Evolutionary conservation across 208 protist species (phyloP).

Genomic region (Trypanosomatidae sp.): DNA sequence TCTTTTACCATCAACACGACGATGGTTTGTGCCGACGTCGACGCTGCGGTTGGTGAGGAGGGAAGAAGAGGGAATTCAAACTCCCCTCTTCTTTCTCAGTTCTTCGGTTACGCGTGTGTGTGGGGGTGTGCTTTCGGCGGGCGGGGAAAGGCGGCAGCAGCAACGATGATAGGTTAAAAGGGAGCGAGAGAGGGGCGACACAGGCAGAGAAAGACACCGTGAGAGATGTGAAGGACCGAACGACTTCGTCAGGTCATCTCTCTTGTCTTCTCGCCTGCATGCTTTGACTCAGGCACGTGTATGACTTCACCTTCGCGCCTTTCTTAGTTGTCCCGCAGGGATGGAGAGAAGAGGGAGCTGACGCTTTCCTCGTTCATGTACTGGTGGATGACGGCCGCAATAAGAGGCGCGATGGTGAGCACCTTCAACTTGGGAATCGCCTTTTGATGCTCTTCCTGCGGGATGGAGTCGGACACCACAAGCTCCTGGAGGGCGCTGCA

Average conservation of each 20-base stretch:
- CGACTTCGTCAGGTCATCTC: neutral
- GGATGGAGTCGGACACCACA: conserved; percentile 94
- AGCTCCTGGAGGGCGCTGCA: conserved; percentile 86
- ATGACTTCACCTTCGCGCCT: neutral
- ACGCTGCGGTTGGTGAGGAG: neutral
- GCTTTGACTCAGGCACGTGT: too few species aligned
- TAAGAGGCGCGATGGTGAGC: conserved; percentile 85
- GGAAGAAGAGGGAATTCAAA: neutral
- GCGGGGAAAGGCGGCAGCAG: neutral
- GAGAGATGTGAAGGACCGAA: neutral
- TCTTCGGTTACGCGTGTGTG: neutral
- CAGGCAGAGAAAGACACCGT: neutral
- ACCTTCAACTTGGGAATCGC: conserved; percentile 85
- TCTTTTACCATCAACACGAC: neutral
- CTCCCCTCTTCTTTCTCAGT: neutral
- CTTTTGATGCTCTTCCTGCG: conserved; percentile 78
- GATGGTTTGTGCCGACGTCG: neutral
- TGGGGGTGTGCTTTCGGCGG: neutral
- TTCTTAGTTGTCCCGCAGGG: conserved; percentile 20
- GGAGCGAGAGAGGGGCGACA: neutral
- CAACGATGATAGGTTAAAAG: neutral
- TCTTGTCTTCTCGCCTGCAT: neutral
- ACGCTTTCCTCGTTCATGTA: conserved; percentile 74
- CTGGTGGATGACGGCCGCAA: conserved; percentile 80
- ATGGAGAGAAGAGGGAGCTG: conserved; percentile 56